Evolutionary conservation across 2,329 filamentous ascomycete genomes (phyloP).

Genomic region (Ustilaginoidea virens): DNA sequence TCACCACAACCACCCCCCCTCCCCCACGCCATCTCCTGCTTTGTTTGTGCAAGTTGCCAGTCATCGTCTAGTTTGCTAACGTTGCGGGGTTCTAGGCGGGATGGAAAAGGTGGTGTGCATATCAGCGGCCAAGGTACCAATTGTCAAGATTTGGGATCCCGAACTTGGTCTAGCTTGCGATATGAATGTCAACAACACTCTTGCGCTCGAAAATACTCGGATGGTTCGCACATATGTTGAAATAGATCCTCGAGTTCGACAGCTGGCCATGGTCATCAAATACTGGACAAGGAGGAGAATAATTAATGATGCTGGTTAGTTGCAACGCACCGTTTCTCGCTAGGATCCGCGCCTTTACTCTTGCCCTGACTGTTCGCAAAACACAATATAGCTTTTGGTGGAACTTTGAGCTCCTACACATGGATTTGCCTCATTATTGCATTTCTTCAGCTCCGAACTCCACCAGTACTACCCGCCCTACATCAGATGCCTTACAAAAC

Average conservation of each 20-base stretch:
- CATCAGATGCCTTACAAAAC: constrained; percentile 46
- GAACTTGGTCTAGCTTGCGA: constrained; percentile 81
- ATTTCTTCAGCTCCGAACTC: constrained; percentile 77
- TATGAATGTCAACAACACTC: constrained; percentile 97
- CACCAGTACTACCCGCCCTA: constrained; percentile 71
- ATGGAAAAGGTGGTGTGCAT: constrained; percentile 97
- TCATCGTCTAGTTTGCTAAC: background rate
- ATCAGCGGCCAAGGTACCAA: constrained; percentile 87
- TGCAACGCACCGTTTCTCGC: too few species aligned
- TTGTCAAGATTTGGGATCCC: constrained; percentile 98
- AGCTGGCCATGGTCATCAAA: constrained; percentile 92
- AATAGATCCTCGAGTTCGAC: constrained; percentile 78
- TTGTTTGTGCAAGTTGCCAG: too few species aligned
- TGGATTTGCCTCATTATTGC: constrained; percentile 99
- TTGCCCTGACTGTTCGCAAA: background rate
- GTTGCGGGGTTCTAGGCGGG: constrained; percentile 46
- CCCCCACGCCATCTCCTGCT: too few species aligned
- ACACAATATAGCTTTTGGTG: constrained; percentile 55
- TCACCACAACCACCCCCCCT: too few species aligned
- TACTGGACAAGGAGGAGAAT: constrained; percentile 90
- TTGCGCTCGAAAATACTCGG: constrained; percentile 87
- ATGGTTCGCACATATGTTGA: constrained; percentile 98
- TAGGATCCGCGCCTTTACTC: too few species aligned
- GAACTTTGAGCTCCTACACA: constrained; percentile 92
- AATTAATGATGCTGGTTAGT: constrained; percentile 87